Evolutionary conservation across 192 early-diverging fungal species (phyloP).

Genomic region (Thamnidium elegans): DNA sequence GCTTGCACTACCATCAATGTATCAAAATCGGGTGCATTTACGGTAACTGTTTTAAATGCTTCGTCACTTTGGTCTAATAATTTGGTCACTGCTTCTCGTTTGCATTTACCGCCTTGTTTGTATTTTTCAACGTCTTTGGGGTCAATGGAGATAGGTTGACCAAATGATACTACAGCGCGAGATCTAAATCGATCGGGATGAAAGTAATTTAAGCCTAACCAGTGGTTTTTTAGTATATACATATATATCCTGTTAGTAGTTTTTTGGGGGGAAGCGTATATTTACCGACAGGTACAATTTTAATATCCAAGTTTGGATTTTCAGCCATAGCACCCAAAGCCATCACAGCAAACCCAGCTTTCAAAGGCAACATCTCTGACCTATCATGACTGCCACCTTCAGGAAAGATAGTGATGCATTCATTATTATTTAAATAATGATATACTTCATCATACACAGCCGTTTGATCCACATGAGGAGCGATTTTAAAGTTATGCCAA

Average conservation of each 20-base stretch:
- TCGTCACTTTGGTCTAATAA: conserved; percentile 75
- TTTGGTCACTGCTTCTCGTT: conserved; percentile 74
- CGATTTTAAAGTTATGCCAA: conserved; percentile 45
- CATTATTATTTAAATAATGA: conserved; percentile 59
- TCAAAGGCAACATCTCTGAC: conserved; percentile 89
- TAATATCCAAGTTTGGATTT: conserved; percentile 78
- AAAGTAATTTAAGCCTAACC: conserved; percentile 85
- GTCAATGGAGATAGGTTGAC: conserved; percentile 82
- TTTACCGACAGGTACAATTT: conserved; percentile 77
- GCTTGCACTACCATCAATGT: conserved; percentile 93
- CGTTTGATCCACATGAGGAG: conserved; percentile 84
- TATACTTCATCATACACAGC: conserved; percentile 81
- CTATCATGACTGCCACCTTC: conserved; percentile 97
- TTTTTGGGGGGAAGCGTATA: no score
- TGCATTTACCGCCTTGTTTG: conserved; percentile 73
- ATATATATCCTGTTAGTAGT: background rate
- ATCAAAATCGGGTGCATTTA: conserved; percentile 92
- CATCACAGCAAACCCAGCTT: conserved; percentile 80
- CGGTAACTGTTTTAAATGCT: conserved; percentile 81
- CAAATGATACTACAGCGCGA: conserved; percentile 94
- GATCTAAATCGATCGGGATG: conserved; percentile 93
- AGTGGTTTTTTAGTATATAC: background rate
- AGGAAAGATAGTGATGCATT: conserved; percentile 93
- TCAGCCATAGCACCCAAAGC: conserved; percentile 83
- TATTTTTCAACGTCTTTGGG: conserved; percentile 77